phyloP scores from a whole-genome alignment of 176 grass and related monocot species.

The Avena atlantica region DNA sequence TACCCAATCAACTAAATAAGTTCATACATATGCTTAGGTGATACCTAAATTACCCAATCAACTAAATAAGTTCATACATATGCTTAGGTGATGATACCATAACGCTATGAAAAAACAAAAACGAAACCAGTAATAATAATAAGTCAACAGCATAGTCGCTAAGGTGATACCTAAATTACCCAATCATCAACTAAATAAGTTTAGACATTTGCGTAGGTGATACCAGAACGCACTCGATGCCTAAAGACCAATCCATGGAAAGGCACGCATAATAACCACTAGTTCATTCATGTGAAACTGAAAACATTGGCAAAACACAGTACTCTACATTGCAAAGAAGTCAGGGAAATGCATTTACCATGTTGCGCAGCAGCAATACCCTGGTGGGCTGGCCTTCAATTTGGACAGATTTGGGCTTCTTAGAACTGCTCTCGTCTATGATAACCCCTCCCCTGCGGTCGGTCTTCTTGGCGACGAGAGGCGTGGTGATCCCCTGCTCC shows the following conservation, averaged over 20 bases:
- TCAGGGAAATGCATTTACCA: slow-evolving; percentile 55
- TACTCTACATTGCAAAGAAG: background rate
- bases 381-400: slow-evolving; percentile 72
- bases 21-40: background rate
- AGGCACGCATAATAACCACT: background rate
- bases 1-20: background rate
- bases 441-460: slow-evolving; percentile 89
- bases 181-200: background rate
- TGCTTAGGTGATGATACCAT: background rate
- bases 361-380: slow-evolving; percentile 83
- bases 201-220: background rate
- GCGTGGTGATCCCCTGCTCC: slow-evolving; percentile 87
- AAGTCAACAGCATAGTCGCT: background rate
- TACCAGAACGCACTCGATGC: background rate
- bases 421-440: slow-evolving; percentile 74
- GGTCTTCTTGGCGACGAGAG: slow-evolving; percentile 87
- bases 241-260: background rate
- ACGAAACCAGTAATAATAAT: background rate
- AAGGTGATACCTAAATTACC: background rate
- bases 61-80: background rate
- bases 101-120: background rate
- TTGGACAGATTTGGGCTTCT: slow-evolving; percentile 74
- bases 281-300: background rate
- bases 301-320: background rate
- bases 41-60: too few relatives aligned